phyloP scores from a whole-genome alignment of 805 yeast species.

The Ogataea nitratoaversa region DNA sequence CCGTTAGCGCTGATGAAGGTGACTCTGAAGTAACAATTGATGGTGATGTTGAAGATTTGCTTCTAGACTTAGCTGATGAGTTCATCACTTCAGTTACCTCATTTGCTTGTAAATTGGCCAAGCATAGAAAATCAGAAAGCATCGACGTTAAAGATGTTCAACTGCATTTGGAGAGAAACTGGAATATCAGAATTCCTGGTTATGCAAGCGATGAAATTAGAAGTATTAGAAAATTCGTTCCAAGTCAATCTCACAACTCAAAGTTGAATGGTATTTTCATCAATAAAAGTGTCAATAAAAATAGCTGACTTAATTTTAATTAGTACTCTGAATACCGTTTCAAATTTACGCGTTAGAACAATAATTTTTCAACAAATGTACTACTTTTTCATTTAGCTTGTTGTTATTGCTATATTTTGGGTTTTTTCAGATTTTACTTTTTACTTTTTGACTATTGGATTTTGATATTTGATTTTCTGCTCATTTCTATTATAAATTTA shows the following conservation, averaged over 20 bases:
- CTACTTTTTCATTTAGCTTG: no score
- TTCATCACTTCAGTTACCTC: conserved; percentile 86
- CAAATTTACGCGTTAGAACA: no score
- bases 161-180: conserved; percentile 83
- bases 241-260: conserved; percentile 58
- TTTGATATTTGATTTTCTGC: no score
- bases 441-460: no score
- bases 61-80: conserved; percentile 92
- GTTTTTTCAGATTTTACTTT: no score
- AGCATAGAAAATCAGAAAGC: conserved; percentile 84
- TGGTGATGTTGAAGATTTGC: conserved; percentile 91
- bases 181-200: conserved; percentile 95
- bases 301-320: no score
- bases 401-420: no score
- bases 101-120: conserved; percentile 92
- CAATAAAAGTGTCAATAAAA: conserved; percentile 56
- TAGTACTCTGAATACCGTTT: no score
- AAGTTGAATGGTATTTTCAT: conserved; percentile 66
- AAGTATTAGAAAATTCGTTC: conserved; percentile 66
- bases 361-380: no score
- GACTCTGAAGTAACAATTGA: conserved; percentile 88
- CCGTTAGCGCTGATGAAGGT: conserved; percentile 81
- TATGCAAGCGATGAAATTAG: conserved; percentile 88
- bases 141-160: conserved; percentile 89
- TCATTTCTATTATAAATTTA: no score